Percentiles rank a stretch among this genome's conserved stretches.
Evolutionary conservation across 2,329 filamentous ascomycete species (phyloP).

Genomic region (Trichoderma breve): DNA sequence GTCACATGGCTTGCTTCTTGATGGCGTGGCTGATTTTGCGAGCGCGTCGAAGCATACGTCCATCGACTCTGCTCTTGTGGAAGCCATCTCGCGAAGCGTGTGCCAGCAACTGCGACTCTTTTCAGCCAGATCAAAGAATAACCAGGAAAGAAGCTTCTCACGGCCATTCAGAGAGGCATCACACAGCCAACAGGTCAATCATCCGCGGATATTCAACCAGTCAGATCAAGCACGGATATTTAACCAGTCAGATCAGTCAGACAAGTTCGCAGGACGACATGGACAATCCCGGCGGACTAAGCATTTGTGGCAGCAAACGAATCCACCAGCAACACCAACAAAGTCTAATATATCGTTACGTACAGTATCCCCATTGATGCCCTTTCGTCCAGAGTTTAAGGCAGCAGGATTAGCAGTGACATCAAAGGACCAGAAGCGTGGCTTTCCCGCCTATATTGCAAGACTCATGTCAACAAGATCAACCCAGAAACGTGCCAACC

Average conservation of each 20-base stretch:
- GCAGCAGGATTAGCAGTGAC: slow-evolving; percentile 57
- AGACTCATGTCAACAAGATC: slow-evolving; percentile 21
- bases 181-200: background rate
- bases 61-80: slow-evolving; percentile 41
- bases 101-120: slow-evolving; percentile 46
- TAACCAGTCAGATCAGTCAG: slow-evolving; percentile 43
- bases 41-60: slow-evolving; percentile 32
- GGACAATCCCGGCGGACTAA: slow-evolving; percentile 35
- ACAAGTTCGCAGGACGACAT: slow-evolving; percentile 36
- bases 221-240: slow-evolving; percentile 39
- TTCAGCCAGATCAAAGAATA: slow-evolving; percentile 28
- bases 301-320: slow-evolving; percentile 37
- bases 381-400: slow-evolving; percentile 53
- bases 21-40: slow-evolving; percentile 21
- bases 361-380: slow-evolving; percentile 53
- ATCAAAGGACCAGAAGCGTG: slow-evolving; percentile 45
- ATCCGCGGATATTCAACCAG: slow-evolving; percentile 40
- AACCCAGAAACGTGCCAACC: slow-evolving; percentile 1
- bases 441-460: slow-evolving; percentile 24
- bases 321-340: slow-evolving; percentile 41
- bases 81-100: slow-evolving; percentile 46
- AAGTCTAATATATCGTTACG: slow-evolving; percentile 45
- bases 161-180: slow-evolving; percentile 1
- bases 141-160: background rate
- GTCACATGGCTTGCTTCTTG: slow-evolving; percentile 20